phyloP scores from a whole-genome alignment of 305 asterid species.

The Fraxinus velutina region DNA sequence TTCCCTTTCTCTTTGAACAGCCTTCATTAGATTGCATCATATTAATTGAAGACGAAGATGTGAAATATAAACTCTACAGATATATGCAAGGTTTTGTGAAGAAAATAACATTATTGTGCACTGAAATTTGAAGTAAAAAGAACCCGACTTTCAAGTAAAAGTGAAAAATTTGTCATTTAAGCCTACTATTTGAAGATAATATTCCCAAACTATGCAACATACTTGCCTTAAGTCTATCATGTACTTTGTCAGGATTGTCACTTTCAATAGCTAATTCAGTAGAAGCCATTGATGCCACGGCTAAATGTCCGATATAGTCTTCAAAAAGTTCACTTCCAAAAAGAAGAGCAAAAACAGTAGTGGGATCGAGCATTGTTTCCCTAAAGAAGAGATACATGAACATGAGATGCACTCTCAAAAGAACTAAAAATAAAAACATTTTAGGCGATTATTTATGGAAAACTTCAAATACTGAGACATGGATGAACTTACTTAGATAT shows the following conservation, averaged over 20 bases:
- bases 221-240: conserved; percentile 70
- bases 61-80: conserved; percentile 37
- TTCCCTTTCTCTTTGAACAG: conserved; percentile 82
- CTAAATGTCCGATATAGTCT: conserved; percentile 75
- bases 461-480: background rate
- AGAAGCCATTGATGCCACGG: conserved; percentile 89
- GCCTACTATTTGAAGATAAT: background rate
- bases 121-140: background rate
- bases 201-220: background rate
- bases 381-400: conserved; percentile 30
- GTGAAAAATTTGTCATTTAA: background rate
- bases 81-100: background rate
- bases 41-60: background rate
- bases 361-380: conserved; percentile 88
- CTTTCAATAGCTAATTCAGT: conserved; percentile 46
- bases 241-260: conserved; percentile 57
- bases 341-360: conserved; percentile 89
- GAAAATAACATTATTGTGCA: background rate
- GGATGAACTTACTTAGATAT: conserved; percentile 54
- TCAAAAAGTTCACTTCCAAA: conserved; percentile 93
- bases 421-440: background rate
- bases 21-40: conserved; percentile 37
- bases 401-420: background rate
- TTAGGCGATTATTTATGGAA: background rate
- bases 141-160: background rate